Base-by-base conservation (phyloP, 192 early-diverging fungal species). In the Podila verticillata region DNA sequence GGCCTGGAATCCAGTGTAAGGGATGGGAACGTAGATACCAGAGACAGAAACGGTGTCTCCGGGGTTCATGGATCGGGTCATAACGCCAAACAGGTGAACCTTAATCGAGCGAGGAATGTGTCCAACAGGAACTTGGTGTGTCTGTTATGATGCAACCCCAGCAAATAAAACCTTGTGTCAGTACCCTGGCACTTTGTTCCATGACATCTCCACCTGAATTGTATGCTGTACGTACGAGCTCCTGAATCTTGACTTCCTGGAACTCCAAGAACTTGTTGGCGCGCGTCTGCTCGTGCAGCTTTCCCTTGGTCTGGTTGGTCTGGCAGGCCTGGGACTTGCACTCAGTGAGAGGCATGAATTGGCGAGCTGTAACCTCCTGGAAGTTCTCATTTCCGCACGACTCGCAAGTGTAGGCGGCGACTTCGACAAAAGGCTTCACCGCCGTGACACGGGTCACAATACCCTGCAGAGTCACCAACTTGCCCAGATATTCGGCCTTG, bases 81-180 rank as follows among this genome's bases (percentile, higher is more conserved):
- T 80, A 51, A 89, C 87, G 63, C 95, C 95, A 84, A 89, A 91
- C 44, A 97, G 82, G 81, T 98, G 93, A 30, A 99, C 87, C n/a
- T 93, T 95, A 91, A 99, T 97, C 32, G 93, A 90, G 51, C 97
- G 91, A 66, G 97, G 97, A 82, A 99, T 99, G 82, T 97, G 96
- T 66, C 97, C 97, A 83, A 97, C 96, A 60, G 97, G 97, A 22
- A 99, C 96, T 92, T 99, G 97, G 84, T 99, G 96, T 28, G 96
- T 93, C 92, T 93, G 65, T 12, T 17, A n/a, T 61, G n/a, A 65
- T 19, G 9, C 10, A 15, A 9, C n/a, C 1, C 73, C 17, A 24
- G 12, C 6, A 24, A 56, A 51, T 57, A 15, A 66, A 20, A 30
- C 9, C 2, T 22, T 29, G 31, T 22, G 29, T n/a, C 7, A 51